Conservation (phyloP, 2,329 filamentous ascomycete species). For the Pseudogymnoascus sp. region DNA sequence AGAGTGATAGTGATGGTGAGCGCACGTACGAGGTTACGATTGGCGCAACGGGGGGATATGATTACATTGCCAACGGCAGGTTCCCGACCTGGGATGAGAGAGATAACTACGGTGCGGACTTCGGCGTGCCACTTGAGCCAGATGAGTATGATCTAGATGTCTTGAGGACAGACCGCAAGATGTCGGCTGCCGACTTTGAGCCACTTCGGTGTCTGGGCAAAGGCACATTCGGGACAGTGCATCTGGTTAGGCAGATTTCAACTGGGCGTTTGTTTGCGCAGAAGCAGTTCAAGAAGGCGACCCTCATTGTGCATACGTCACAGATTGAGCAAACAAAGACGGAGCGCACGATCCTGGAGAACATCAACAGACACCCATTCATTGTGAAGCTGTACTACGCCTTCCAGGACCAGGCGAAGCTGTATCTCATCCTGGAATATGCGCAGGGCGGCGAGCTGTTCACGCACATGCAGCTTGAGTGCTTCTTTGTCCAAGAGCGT, state of each 20-base stretch:
- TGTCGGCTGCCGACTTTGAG: conserved; percentile 76
- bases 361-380: conserved; percentile 92
- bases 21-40: conserved; percentile 81
- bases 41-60: conserved; percentile 66
- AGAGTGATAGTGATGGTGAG: conserved; percentile 57
- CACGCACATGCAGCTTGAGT: conserved; percentile 84
- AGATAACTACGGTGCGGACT: conserved; percentile 26
- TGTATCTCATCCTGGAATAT: conserved; percentile 96
- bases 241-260: conserved; percentile 80
- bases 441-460: conserved; percentile 96
- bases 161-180: conserved; percentile 59
- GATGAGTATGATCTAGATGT: conserved; percentile 47
- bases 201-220: conserved; percentile 88
- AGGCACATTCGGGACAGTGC: conserved; percentile 89
- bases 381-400: conserved; percentile 98
- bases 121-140: conserved; percentile 33
- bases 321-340: conserved; percentile 96
- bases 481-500: conserved; percentile 86
- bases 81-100: conserved; percentile 19
- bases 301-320: conserved; percentile 88
- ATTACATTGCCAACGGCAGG: conserved; percentile 44
- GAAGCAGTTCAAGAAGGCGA: conserved; percentile 98
- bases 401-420: conserved; percentile 95
- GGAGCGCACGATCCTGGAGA: conserved; percentile 88
- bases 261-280: conserved; percentile 91